Percentiles rank a stretch among this genome's conserved stretches.
phyloP scores from a whole-genome alignment of 441 rosid genomes.

The Arabidopsis hybrid region DNA sequence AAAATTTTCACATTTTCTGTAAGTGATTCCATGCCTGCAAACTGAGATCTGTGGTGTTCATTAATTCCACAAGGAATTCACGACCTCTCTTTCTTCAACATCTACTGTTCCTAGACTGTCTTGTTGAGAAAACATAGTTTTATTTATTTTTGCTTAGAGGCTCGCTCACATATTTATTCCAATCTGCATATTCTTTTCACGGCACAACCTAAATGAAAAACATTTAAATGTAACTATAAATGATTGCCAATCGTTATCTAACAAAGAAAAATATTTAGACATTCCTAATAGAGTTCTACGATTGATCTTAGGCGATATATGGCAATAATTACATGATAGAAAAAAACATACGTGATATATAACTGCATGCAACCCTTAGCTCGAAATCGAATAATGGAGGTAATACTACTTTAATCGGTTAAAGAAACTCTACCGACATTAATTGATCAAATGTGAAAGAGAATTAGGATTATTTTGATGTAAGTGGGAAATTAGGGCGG shows the following conservation, averaged over 20 bases:
- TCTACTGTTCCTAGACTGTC: not conserved
- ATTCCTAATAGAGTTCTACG: not conserved
- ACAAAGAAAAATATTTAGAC: not conserved
- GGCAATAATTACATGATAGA: not conserved
- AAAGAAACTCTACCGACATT: not conserved
- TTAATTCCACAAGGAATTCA: no score
- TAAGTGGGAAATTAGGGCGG: not conserved
- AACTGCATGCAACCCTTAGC: conserved; percentile 13
- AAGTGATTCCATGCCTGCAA: not conserved
- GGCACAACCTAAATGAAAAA: not conserved
- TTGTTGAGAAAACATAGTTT: not conserved
- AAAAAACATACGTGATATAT: not conserved
- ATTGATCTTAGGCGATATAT: not conserved
- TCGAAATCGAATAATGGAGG: not conserved
- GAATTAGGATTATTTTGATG: not conserved
- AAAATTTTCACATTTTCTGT: not conserved
- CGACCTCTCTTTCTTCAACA: conserved; percentile 2
- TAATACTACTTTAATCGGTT: not conserved
- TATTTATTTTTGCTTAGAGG: not conserved
- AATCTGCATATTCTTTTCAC: not conserved
- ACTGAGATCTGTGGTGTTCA: not conserved
- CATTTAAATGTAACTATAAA: not conserved
- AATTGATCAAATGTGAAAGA: not conserved
- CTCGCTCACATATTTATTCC: no score
- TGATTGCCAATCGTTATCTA: not conserved